Percentiles rank a stretch among this genome's conserved stretches.
These are phyloP conservation scores for Coprinopsis marcescibilis DNA, from an alignment of 768 basidiomycete species.

Conservation along the genomic window DNA sequence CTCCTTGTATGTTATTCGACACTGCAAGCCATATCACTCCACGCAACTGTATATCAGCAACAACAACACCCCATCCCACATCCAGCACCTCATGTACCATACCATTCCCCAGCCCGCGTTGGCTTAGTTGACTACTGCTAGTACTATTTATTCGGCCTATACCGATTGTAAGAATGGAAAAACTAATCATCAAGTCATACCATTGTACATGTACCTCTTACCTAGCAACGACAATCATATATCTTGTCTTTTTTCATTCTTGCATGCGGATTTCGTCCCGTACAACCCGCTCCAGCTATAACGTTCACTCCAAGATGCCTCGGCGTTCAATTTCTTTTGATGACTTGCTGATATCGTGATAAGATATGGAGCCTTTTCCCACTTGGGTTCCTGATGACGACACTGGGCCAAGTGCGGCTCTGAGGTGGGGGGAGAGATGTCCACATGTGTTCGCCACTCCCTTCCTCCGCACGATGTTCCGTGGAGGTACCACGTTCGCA, in stretches of 20 bases:
- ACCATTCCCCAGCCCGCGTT: background rate
- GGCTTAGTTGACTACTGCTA: slow-evolving; percentile 8
- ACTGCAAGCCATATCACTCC: background rate
- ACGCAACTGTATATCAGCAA: slow-evolving; percentile 3
- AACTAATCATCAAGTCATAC: slow-evolving; percentile 31
- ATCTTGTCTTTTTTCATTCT: slow-evolving; percentile 18
- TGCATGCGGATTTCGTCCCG: slow-evolving; percentile 18
- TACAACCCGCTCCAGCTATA: background rate
- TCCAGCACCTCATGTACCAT: slow-evolving; percentile 2
- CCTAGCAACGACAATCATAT: slow-evolving; percentile 23
- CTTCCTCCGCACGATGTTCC: slow-evolving; percentile 9
- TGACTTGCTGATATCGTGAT: slow-evolving; percentile 6
- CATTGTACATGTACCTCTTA: slow-evolving; percentile 26
- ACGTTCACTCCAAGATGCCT: background rate
- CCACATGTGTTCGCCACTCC: background rate
- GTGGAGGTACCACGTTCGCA: background rate
- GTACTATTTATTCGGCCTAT: slow-evolving; percentile 12
- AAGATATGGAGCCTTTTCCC: slow-evolving; percentile 9
- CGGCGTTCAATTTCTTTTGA: slow-evolving; percentile 1
- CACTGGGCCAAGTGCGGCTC: background rate
- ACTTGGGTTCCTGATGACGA: slow-evolving; percentile 4
- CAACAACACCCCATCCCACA: background rate
- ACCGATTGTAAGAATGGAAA: slow-evolving; percentile 23
- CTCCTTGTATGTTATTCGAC: too few relatives aligned
- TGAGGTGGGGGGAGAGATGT: background rate